Conservation (phyloP, 768 basidiomycete genomes). For the Trametes maxima region DNA sequence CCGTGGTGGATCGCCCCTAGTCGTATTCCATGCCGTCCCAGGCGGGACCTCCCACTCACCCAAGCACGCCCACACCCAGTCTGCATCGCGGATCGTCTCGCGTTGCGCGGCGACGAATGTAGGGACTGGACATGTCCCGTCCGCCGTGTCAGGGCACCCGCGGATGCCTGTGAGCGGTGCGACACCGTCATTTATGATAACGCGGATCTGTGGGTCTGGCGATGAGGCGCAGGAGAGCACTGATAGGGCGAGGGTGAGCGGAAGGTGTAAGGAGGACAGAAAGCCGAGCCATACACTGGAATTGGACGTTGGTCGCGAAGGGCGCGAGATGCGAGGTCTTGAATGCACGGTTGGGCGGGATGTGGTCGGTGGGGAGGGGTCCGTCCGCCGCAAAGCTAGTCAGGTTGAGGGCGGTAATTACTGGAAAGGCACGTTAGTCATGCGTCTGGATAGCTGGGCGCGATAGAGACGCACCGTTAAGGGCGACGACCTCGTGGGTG, state of each 20-base stretch:
- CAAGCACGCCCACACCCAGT: slow-evolving; percentile 76
- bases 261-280: neutral
- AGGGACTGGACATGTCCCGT: slow-evolving; percentile 80
- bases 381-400: slow-evolving; percentile 72
- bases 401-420: slow-evolving; percentile 85
- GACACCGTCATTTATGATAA: slow-evolving; percentile 88
- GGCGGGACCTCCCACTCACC: slow-evolving; percentile 75
- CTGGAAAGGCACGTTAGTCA: slow-evolving; percentile 37
- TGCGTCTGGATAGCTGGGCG: neutral
- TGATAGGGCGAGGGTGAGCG: slow-evolving; percentile 7
- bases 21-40: slow-evolving; percentile 74
- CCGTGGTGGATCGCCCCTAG: slow-evolving; percentile 62
- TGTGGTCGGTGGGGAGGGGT: slow-evolving; percentile 74
- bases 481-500: slow-evolving; percentile 85
- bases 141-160: slow-evolving; percentile 69
- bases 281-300: slow-evolving; percentile 71
- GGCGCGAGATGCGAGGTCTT: slow-evolving; percentile 77
- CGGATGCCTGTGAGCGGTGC: slow-evolving; percentile 76
- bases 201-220: slow-evolving; percentile 62
- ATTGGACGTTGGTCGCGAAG: slow-evolving; percentile 86
- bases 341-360: slow-evolving; percentile 67
- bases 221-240: slow-evolving; percentile 33
- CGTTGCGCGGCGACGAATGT: slow-evolving; percentile 72
- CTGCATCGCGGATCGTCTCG: slow-evolving; percentile 61
- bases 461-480: slow-evolving; percentile 63